Percentiles rank a stretch among this genome's conserved stretches.
Conservation (phyloP, 495 filamentous ascomycete genomes). For the Penicillium coprophilum region DNA sequence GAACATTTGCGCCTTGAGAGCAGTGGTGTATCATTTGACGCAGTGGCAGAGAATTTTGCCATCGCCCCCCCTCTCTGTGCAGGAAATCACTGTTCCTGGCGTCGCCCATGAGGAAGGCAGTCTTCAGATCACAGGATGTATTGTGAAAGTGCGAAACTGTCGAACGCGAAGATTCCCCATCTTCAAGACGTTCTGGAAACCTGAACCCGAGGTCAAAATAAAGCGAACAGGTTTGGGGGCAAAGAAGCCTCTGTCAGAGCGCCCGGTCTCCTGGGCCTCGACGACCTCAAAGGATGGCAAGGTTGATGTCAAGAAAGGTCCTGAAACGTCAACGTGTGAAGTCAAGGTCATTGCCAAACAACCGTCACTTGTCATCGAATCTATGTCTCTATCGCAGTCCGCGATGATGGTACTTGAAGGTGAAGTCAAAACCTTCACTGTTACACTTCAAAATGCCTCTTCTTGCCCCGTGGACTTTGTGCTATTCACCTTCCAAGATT, state of each 20-base stretch:
- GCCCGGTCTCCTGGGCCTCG: slow-evolving; percentile 57
- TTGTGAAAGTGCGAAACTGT: slow-evolving; percentile 77
- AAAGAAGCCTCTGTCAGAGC: slow-evolving; percentile 52
- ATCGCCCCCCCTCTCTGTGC: slow-evolving; percentile 79
- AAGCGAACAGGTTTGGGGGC: slow-evolving; percentile 69
- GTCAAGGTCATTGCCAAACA: slow-evolving; percentile 75
- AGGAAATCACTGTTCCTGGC: slow-evolving; percentile 70
- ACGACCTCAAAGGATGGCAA: slow-evolving; percentile 46
- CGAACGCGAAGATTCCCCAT: slow-evolving; percentile 79
- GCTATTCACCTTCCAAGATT: slow-evolving; percentile 86
- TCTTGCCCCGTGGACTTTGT: slow-evolving; percentile 76
- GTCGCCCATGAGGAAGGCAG: slow-evolving; percentile 64
- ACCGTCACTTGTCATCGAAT: slow-evolving; percentile 72
- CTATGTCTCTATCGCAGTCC: slow-evolving; percentile 75
- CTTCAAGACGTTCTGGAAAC: slow-evolving; percentile 72
- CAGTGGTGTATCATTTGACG: slow-evolving; percentile 68
- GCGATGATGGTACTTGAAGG: slow-evolving; percentile 91
- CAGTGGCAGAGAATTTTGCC: slow-evolving; percentile 59
- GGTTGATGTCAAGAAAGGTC: slow-evolving; percentile 35
- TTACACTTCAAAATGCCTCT: slow-evolving; percentile 80
- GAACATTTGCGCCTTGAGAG: slow-evolving; percentile 76
- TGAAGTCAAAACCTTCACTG: slow-evolving; percentile 70
- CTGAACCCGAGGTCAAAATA: slow-evolving; percentile 67
- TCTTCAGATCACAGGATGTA: slow-evolving; percentile 73
- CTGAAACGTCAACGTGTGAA: slow-evolving; percentile 36